Conservation (phyloP, 1,284 basidiomycete genomes). For the Lentinula novae-zelandiae region DNA sequence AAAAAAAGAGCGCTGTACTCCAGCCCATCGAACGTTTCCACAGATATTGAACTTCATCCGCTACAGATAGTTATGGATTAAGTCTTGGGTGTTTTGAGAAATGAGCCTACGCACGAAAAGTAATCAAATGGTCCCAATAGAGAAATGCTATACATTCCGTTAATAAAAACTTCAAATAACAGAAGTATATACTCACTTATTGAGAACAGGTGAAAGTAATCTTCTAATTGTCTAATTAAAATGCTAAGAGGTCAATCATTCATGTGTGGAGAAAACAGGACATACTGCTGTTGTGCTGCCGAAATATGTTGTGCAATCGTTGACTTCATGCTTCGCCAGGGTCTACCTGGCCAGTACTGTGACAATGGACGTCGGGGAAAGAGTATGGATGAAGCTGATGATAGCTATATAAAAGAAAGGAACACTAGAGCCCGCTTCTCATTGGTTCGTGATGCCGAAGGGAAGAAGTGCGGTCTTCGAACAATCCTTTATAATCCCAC, state of each 20-base stretch:
- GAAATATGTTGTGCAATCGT: background rate
- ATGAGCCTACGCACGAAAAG: background rate
- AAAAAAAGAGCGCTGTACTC: conserved; percentile 6
- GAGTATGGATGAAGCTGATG: background rate
- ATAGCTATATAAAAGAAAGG: background rate
- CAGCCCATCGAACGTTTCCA: conserved; percentile 4
- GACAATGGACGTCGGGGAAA: background rate
- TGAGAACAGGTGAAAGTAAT: conserved; percentile 9
- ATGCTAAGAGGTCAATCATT: too few relatives aligned
- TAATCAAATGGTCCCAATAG: conserved; percentile 11
- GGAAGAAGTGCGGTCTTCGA: background rate
- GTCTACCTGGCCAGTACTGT: background rate
- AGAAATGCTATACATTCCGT: background rate
- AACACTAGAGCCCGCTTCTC: background rate
- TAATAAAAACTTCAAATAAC: background rate
- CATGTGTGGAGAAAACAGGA: background rate
- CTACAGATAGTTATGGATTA: background rate
- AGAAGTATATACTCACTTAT: conserved; percentile 1
- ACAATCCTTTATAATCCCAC: background rate
- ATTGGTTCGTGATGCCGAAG: background rate
- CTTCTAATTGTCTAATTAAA: conserved; percentile 2
- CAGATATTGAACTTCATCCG: conserved; percentile 6
- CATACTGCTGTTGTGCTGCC: background rate
- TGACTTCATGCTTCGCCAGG: background rate
- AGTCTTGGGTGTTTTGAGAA: background rate